These are phyloP conservation scores for Emydomyces testavorans DNA, from an alignment of 2,329 filamentous ascomycete genomes.

Conservation along the genomic window DNA sequence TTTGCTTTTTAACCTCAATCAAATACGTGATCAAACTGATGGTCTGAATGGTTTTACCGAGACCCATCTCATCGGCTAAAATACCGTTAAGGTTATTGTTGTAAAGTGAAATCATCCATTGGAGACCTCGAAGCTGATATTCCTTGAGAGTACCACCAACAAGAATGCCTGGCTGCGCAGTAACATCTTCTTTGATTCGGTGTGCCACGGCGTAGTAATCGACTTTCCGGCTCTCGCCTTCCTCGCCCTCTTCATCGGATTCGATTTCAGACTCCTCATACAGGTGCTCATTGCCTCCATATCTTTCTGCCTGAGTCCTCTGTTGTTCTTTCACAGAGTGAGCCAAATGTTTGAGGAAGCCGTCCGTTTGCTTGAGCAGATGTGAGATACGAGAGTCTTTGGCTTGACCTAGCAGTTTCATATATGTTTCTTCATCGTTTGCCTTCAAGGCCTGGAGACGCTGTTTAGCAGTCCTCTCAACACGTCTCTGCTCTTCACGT, in stretches of 20 bases:
- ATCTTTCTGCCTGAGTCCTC: slow-evolving; percentile 65
- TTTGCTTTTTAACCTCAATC: slow-evolving; percentile 87
- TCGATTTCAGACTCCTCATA: slow-evolving; percentile 54
- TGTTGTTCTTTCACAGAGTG: slow-evolving; percentile 92
- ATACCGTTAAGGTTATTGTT: slow-evolving; percentile 99
- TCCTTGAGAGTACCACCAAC: slow-evolving; percentile 91
- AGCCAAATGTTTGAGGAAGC: slow-evolving; percentile 90
- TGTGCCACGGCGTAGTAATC: slow-evolving; percentile 99
- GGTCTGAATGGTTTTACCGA: slow-evolving; percentile 98
- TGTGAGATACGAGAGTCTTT: slow-evolving; percentile 99
- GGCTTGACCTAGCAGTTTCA: slow-evolving; percentile 93
- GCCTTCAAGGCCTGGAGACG: slow-evolving; percentile 98
- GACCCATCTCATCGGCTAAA: slow-evolving; percentile 97
- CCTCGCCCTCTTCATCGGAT: slow-evolving; percentile 56
- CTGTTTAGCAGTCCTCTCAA: slow-evolving; percentile 95
- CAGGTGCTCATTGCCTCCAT: slow-evolving; percentile 52
- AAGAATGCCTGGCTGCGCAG: slow-evolving; percentile 67
- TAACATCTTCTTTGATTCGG: slow-evolving; percentile 86
- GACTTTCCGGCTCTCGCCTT: slow-evolving; percentile 59
- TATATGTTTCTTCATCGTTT: slow-evolving; percentile 97
- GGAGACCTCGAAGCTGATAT: slow-evolving; percentile 94
- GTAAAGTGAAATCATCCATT: slow-evolving; percentile 99
- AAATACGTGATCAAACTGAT: slow-evolving; percentile 96
- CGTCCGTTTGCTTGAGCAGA: slow-evolving; percentile 89
- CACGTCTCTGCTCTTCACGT: slow-evolving; percentile 97